These are phyloP conservation scores for Violaceomyces palustris DNA, from an alignment of 1,284 basidiomycete genomes.

Conservation along the genomic window DNA sequence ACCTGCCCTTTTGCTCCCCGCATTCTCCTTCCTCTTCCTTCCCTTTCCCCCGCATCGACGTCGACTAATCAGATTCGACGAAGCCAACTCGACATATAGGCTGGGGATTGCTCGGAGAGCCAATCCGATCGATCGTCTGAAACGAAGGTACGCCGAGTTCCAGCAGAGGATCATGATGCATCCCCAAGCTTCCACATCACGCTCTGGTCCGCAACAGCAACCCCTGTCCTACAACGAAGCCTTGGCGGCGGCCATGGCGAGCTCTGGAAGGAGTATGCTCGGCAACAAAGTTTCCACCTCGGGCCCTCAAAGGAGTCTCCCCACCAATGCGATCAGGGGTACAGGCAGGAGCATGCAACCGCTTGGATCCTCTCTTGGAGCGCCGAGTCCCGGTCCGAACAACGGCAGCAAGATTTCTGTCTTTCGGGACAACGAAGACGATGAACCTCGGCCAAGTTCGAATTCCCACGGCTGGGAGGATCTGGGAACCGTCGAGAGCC, in stretches of 20 bases:
- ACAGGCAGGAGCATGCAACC: too few relatives aligned
- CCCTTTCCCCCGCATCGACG: too few relatives aligned
- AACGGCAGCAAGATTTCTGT: slow-evolving; percentile 36
- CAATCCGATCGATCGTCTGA: slow-evolving; percentile 76
- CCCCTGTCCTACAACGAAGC: slow-evolving; percentile 26
- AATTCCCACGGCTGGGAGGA: slow-evolving; percentile 31
- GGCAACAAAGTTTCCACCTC: slow-evolving; percentile 19
- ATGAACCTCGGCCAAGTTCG: slow-evolving; percentile 4
- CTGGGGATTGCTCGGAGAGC: slow-evolving; percentile 77
- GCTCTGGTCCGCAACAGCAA: slow-evolving; percentile 3
- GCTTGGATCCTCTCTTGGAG: too few relatives aligned
- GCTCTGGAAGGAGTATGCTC: slow-evolving; percentile 41
- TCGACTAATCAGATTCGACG: slow-evolving; percentile 32
- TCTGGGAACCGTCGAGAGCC: slow-evolving; percentile 21
- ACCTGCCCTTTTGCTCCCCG: too few relatives aligned
- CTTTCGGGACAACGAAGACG: slow-evolving; percentile 39
- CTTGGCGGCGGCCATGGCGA: slow-evolving; percentile 40
- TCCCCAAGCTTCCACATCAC: neutral
- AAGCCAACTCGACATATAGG: slow-evolving; percentile 71
- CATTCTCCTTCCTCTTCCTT: too few relatives aligned
- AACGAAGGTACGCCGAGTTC: slow-evolving; percentile 76
- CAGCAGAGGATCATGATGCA: slow-evolving; percentile 58
- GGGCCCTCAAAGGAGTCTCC: neutral
- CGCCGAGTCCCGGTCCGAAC: slow-evolving; percentile 16
- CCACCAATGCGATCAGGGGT: too few relatives aligned